These are phyloP conservation scores for Chlorella sp. DNA, from an alignment of 139 green algal species.

Conservation along the genomic window DNA sequence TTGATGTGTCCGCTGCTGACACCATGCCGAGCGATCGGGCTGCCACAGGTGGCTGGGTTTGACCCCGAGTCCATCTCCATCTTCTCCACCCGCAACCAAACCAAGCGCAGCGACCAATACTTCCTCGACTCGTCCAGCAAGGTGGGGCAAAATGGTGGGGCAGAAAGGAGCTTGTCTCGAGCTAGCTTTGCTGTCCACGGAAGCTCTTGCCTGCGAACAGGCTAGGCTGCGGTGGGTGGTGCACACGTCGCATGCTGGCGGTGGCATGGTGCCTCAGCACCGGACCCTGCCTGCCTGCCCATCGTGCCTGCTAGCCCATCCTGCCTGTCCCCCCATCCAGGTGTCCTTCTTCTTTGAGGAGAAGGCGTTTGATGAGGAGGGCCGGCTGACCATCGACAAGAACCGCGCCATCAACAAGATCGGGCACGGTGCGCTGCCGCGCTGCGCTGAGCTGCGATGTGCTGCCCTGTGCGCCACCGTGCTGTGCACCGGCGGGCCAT, in stretches of 20 bases:
- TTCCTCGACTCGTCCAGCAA: constrained; percentile 74
- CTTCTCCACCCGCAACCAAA: constrained; percentile 68
- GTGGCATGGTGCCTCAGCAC: too few relatives aligned
- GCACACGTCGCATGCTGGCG: too few relatives aligned
- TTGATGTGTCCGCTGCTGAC: too few relatives aligned
- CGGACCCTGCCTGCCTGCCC: too few relatives aligned
- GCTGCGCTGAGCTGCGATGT: background rate
- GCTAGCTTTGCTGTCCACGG: too few relatives aligned
- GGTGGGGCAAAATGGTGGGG: too few relatives aligned
- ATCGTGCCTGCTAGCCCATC: too few relatives aligned
- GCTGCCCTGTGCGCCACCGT: background rate
- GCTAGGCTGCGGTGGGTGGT: too few relatives aligned
- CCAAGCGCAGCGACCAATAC: constrained; percentile 69
- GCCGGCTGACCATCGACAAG: constrained; percentile 63
- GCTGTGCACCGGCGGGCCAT: background rate
- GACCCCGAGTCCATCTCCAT: constrained; percentile 43
- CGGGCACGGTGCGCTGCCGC: constrained; percentile 67
- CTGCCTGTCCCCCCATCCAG: background rate
- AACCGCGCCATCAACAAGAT: constrained; percentile 91
- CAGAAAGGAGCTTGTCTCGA: too few relatives aligned
- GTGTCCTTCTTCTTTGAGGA: constrained; percentile 85
- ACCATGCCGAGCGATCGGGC: too few relatives aligned
- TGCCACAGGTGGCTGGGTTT: constrained; percentile 39
- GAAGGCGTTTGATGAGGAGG: constrained; percentile 77
- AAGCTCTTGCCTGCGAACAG: too few relatives aligned